Conservation (phyloP, 129 eudicot genomes). For the Mikania micrantha region DNA sequence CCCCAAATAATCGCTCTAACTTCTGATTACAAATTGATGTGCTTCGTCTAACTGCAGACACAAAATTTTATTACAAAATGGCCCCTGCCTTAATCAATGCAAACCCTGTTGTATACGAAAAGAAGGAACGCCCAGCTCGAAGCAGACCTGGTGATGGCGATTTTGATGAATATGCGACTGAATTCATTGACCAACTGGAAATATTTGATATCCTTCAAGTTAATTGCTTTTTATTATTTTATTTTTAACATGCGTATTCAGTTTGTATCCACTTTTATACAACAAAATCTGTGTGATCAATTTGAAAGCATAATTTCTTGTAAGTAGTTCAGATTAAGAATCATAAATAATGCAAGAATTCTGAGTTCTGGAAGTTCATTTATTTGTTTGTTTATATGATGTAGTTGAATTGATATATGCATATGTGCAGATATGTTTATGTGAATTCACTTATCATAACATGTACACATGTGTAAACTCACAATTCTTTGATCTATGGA, state of each 20-base stretch:
- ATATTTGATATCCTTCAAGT: constrained; percentile 77
- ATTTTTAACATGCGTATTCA: neutral
- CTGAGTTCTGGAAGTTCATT: neutral
- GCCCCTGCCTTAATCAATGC: constrained; percentile 71
- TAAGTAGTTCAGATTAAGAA: no score
- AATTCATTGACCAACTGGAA: constrained; percentile 74
- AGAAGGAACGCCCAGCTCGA: constrained; percentile 71
- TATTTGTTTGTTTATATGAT: no score
- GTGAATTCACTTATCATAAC: no score
- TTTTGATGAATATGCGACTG: constrained; percentile 63
- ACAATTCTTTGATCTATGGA: no score
- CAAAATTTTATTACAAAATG: constrained; percentile 26
- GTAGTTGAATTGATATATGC: no score
- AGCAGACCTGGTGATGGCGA: constrained; percentile 27
- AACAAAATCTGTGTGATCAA: neutral
- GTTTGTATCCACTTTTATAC: neutral
- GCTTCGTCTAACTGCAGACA: constrained; percentile 7
- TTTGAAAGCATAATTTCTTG: neutral
- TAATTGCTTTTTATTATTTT: neutral
- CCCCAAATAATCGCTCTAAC: no score
- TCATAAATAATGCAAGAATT: no score
- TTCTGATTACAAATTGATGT: neutral
- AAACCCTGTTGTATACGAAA: constrained; percentile 71
- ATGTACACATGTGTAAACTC: no score
- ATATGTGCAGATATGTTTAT: no score